Base-by-base conservation (phyloP, 495 filamentous ascomycete species). In the Glarea lozoyensis region DNA sequence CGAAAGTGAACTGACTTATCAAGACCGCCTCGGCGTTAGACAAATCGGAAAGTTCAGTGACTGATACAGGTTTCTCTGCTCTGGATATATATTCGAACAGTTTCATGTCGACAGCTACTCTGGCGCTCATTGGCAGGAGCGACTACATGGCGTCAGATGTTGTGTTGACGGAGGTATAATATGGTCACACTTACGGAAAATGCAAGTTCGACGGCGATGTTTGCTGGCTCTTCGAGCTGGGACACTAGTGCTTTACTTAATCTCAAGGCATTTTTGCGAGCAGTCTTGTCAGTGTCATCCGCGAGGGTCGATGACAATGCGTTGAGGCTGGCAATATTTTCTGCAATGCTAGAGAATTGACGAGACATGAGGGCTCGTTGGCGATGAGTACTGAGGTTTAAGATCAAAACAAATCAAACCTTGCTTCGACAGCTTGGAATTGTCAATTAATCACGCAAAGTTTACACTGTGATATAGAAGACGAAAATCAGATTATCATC, bases 151-250 rank as follows among this genome's bases (percentile, higher is more conserved):
- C 7, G 25, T 29, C 7, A 29, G 25, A 29, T 29, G 25, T n/a
- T 25, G 10, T n/a, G 15, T 13, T 43, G 13, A 45, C 32, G 25
- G 13, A 27, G 2, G 19, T 40, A 22, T 41, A 27, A n/a, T 20
- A 15, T 19, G 18, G 21, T 17, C n/a, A n/a, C 25, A n/a, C 31
- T 10, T 56, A 58, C 55, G 18, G 46, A 29, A 40, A 43, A 51
- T 0, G 34, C 34, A 16, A 58, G 19, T 4, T 46, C 33, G 4
- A 53, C 31, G 1, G 55, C 53, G 20, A 15, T 21, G 17, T 53
- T 40, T 43, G 41, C 37, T n/a, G 55, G 55, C 19, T 49, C 11
- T 25, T 58, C 52, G 10, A 58, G 49, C 2, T 20, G 18, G 9
- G 41, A 19, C 2, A 45, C 41, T 9, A 58, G 33, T 25, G 45